phyloP scores from a whole-genome alignment of 257 asterid species.

The Pogostemon cablin region DNA sequence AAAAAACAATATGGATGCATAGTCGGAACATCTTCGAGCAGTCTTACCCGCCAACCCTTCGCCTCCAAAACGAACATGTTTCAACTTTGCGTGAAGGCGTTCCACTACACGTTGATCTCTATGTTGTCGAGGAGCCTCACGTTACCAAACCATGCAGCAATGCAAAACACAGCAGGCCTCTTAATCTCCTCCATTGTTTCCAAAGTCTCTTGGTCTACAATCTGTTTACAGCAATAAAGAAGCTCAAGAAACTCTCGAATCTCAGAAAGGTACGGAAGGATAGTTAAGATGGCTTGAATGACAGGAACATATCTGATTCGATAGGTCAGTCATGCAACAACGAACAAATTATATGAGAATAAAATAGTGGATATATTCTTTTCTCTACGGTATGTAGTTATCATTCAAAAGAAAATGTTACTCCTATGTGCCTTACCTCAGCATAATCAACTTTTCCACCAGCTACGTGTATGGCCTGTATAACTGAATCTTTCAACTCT shows the following conservation, averaged over 20 bases:
- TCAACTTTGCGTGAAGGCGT: neutral
- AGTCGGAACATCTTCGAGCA: neutral
- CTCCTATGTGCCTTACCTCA: constrained; percentile 52
- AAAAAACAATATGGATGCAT: neutral
- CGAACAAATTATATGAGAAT: neutral
- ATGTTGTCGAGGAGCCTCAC: constrained; percentile 88
- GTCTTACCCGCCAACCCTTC: neutral
- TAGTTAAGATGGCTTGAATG: no score
- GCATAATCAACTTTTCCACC: constrained; percentile 92
- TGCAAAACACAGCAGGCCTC: constrained; percentile 68
- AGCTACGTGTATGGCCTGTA: constrained; percentile 52
- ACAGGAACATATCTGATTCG: no score
- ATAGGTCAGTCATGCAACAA: neutral
- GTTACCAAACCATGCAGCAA: constrained; percentile 88
- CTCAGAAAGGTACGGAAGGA: no score
- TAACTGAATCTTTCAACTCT: constrained; percentile 55
- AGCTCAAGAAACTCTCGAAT: neutral
- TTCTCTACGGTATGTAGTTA: neutral
- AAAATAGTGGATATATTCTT: neutral
- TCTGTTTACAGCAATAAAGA: constrained; percentile 44
- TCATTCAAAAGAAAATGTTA: neutral
- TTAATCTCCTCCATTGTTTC: constrained; percentile 56
- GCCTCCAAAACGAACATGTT: neutral
- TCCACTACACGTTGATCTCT: constrained; percentile 49
- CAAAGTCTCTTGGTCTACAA: constrained; percentile 77